Evolutionary conservation across 1,139 yeast genomes (phyloP).

Genomic region (Magnusiomyces paraingens): DNA sequence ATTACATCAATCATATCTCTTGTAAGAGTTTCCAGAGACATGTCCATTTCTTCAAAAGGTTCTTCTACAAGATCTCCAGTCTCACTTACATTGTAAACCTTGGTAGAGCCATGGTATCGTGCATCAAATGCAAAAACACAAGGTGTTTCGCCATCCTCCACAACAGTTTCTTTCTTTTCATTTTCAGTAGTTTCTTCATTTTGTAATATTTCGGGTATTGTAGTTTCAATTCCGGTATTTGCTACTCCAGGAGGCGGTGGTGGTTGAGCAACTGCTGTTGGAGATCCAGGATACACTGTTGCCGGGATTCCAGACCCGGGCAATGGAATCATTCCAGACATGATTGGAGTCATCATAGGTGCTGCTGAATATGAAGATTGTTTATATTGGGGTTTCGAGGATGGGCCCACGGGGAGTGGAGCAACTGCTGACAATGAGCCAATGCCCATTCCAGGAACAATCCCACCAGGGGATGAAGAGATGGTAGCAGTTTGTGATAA

Average conservation of each 20-base stretch:
- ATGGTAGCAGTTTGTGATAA: no score
- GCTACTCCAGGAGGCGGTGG: background rate
- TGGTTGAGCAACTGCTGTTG: background rate
- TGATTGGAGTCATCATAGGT: background rate
- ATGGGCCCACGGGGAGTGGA: background rate
- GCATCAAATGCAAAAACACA: slow-evolving; percentile 54
- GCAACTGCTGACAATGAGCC: background rate
- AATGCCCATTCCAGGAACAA: background rate
- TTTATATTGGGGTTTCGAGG: no score
- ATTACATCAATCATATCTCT: slow-evolving; percentile 52
- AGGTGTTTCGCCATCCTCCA: slow-evolving; percentile 44
- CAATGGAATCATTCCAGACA: slow-evolving; percentile 11
- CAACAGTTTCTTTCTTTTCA: slow-evolving; percentile 20
- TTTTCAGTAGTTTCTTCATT: slow-evolving; percentile 1
- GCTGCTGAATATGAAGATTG: slow-evolving; percentile 16
- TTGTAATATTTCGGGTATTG: background rate
- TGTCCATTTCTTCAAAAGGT: slow-evolving; percentile 2
- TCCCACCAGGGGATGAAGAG: background rate
- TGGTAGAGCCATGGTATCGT: slow-evolving; percentile 72
- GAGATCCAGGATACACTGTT: slow-evolving; percentile 1
- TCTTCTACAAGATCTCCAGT: slow-evolving; percentile 27
- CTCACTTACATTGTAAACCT: slow-evolving; percentile 21
- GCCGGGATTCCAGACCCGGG: slow-evolving; percentile 7
- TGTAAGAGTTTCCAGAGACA: slow-evolving; percentile 45
- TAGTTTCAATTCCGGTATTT: background rate